Conservation (phyloP, 192 early-diverging fungal genomes). For the Coemansia sp. region DNA sequence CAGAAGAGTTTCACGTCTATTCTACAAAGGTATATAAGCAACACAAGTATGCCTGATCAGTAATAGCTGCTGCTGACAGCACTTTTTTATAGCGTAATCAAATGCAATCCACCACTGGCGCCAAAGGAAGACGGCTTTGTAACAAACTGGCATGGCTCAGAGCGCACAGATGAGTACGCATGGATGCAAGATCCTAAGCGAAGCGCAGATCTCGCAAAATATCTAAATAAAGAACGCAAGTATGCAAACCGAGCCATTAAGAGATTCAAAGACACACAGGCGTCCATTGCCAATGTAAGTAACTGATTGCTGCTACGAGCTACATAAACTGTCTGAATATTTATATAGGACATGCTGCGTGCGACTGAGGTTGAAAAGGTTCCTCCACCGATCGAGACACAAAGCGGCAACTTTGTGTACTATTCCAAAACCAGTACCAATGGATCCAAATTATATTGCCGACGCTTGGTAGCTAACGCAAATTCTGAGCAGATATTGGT, state of each 20-base stretch:
- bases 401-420: conserved; percentile 37
- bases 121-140: not conserved
- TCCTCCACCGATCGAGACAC: conserved; percentile 46
- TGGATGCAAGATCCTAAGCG: conserved; percentile 45
- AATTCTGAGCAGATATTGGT: conserved; percentile 33
- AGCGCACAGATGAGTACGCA: conserved; percentile 37
- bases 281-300: conserved; percentile 20
- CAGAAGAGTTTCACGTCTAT: conserved; percentile 2
- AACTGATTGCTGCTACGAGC: not conserved
- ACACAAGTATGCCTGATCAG: too few relatives aligned
- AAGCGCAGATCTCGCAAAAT: conserved; percentile 13
- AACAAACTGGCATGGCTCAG: conserved; percentile 24
- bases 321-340: too few relatives aligned
- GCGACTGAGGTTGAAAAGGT: conserved; percentile 37
- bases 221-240: conserved; percentile 28
- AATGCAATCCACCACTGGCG: not conserved
- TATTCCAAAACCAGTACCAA: conserved; percentile 10
- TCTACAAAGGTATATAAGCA: conserved; percentile 1
- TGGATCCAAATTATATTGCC: conserved; percentile 32
- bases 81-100: too few relatives aligned
- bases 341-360: conserved; percentile 24
- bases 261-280: conserved; percentile 20
- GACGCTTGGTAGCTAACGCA: conserved; percentile 6
- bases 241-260: conserved; percentile 29
- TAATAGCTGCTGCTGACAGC: too few relatives aligned